Evolutionary conservation across 2,329 filamentous ascomycete species (phyloP), one percentile per base, ranked within the genome.

Genomic region (Aureobasidium musti): DNA sequence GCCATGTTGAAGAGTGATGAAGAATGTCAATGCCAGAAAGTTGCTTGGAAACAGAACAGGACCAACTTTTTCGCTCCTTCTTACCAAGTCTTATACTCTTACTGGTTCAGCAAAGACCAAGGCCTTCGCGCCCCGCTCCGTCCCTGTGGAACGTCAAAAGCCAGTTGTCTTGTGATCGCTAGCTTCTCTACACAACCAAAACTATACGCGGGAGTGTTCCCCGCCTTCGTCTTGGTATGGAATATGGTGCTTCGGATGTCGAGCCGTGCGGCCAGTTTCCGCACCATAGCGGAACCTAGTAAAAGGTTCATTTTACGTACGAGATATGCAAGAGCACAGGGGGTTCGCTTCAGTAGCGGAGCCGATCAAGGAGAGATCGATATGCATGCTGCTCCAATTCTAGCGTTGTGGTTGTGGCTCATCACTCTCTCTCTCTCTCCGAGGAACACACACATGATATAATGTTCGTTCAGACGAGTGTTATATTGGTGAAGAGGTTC

Each of bases 1-100:
- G 78, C 75, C 68, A 69, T 70, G 3, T 28, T 66, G 63, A 39
- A 41, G 63, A 39, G n/a, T 10, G 30, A 26, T 17, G 19, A 17
- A 52, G 33, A 10, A 21, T 63, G 14, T 28, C 28, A 50, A 10
- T 59, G 54, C 53, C 14, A 53, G 17, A 13, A 30, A 52, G 26
- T 30, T 41, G 47, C 13, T 39, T 14, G 43, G 13, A 30, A 52
- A 11, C 26, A 6, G 14, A 37, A 61, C 13, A 19, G 11, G 49
- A n/a, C 57, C 57, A 37, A 49, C 33, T 63, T 60, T 60, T 35
- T 11, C 26, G 41, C 41, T 37, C 3, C 57, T 49, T 61, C 59
- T 63, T 63, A 63, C 59, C 59, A 63, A 63, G 45, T 52, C 59
- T 63, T 63, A 63, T 63, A 41, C 45, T 63, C 21, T 41, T 28